phyloP scores from a whole-genome alignment of 257 asterid species.

The Przewalskia tangutica region DNA sequence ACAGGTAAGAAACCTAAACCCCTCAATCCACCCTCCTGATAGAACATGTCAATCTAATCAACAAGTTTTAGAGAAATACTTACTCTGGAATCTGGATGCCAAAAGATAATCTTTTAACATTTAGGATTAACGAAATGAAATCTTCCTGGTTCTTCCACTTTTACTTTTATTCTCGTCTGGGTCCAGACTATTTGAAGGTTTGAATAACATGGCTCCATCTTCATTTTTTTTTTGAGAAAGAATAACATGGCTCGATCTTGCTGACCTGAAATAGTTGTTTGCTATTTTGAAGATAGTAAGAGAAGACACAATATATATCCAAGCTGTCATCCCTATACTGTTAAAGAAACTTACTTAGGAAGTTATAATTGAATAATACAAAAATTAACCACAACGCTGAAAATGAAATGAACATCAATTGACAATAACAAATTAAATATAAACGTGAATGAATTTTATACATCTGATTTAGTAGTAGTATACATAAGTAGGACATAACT shows the following conservation, averaged over 20 bases:
- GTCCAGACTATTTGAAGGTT: not conserved
- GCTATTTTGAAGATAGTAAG: not conserved
- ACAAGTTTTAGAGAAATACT: not conserved
- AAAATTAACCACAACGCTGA: not conserved
- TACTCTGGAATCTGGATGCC: not conserved
- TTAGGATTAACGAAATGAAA: not conserved
- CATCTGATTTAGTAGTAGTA: not conserved
- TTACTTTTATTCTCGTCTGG: not conserved
- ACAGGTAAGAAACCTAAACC: conserved; percentile 14
- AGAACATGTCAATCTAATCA: not conserved
- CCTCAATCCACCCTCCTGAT: not conserved
- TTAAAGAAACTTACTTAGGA: not conserved
- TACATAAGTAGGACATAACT: not conserved
- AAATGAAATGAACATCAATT: not conserved
- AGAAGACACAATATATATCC: not conserved
- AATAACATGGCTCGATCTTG: not conserved
- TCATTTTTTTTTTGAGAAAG: not conserved
- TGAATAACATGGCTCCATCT: not conserved
- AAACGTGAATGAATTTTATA: not conserved
- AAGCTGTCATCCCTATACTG: not conserved
- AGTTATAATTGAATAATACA: not conserved
- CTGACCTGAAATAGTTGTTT: not conserved
- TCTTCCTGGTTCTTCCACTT: not conserved
- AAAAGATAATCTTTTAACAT: not conserved
- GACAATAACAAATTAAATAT: not conserved